Evolutionary conservation across 768 basidiomycete species (phyloP), one percentile per base, ranked within the genome.

Genomic region (Lanmaoa rubissima): DNA sequence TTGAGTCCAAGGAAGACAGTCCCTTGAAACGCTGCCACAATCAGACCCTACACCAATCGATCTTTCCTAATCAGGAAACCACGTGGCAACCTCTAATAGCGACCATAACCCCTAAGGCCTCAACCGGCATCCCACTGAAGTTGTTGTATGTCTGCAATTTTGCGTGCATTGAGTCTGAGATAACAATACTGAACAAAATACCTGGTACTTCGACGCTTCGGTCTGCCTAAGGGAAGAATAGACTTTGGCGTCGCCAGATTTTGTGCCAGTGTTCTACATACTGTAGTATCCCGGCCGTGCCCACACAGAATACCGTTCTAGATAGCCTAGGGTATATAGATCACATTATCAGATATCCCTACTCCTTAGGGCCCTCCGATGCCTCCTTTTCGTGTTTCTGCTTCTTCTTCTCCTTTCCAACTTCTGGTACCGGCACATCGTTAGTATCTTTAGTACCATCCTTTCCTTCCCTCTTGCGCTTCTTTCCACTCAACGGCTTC

Each of bases 31-130:
- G 54, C 46, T 47, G 61, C 68, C 65, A 63, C 69, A 69, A 72
- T 70, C 69, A 59, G 52, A 57, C 67, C 67, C 66, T 60, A 61
- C 60, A 57, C 68, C 61, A 62, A 70, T 73, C 71, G 69, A 73
- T 69, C 60, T 67, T 46, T 43, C 69, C 63, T 63, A 73, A 73
- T 73, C 57, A 54, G 67, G 69, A 53, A 60, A 55, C 53, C 60
- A 68, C 57, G 63, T 68, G 68, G 65, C 48, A 28, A 12, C 34
- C 36, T 21, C 9, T 26, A 17, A 36, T 52, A 24, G 21, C 1
- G 21, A 2, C 1, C 21, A 24, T 24, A 24, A 24, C 21, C 21
- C 21, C 21, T 24, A 2, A 24, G 21, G 21, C 21, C 21, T 24
- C 21, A 24, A 24, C n/a, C n/a, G 26, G 26, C 26, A 26, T 26